Base-by-base conservation (phyloP, 768 basidiomycete genomes). In the Auricularia cornea region DNA sequence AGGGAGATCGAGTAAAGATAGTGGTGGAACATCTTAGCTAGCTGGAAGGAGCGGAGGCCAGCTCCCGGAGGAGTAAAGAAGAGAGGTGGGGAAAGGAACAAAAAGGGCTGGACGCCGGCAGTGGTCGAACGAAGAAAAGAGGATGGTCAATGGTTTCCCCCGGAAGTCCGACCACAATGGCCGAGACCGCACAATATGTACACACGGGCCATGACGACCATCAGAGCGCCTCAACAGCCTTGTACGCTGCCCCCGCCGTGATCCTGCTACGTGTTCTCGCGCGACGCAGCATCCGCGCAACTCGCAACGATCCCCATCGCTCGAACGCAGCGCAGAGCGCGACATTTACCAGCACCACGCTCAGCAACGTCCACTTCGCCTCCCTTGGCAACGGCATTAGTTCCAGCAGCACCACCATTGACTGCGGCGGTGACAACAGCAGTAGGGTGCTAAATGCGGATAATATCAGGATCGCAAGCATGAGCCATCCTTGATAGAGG, bases 191-290 rank as follows among this genome's bases (percentile, higher is more conserved):
- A 20, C 62, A 60, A 29, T 41, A 62, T 31, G 31, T 65, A 59
- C 23, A 40, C 48, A 63, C 11, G 3, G 30, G 28, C 26, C 26
- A 33, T 30, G 38, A 26, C 59, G 40, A 66, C 32, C 85, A 88
- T 84, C 35, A 84, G 86, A 26, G 29, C 54, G 86, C 84, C 68
- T 93, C 91, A 2, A 98, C 85, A 10, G 82, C 79, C 75, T 94
- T 95, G 81, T 98, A 98, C 59, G 82, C 75, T 72, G 93, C 93
- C 3, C 87, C 88, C 16, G 84, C 84, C 56, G 78, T 77, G 59
- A 77, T 78, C 63, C 88, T 78, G 64, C 83, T 75, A 62, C 78
- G 79, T 74, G 73, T 63, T 76, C 72, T 65, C 84, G 64, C 40
- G 71, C 69, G 3, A 83, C 84, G 6, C n/a, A 89, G 75, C 32